A percentile compares a stretch with the other conserved stretches of the same genome.
Evolutionary conservation across 306 rosid genomes (phyloP).

Genomic region (Sindora glabra): DNA sequence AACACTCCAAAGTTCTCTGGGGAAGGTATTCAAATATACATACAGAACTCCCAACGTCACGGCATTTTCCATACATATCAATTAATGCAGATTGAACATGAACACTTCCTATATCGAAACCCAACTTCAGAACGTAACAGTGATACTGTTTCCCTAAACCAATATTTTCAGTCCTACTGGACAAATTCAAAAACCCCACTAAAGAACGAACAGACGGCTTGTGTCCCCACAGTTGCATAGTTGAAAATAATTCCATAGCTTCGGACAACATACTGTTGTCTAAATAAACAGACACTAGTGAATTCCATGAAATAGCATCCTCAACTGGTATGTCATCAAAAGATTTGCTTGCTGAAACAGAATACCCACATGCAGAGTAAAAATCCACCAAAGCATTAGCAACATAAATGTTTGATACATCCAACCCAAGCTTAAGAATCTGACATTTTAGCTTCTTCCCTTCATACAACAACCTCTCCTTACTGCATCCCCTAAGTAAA

Average conservation of each 20-base stretch:
- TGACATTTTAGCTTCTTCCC: slow-evolving; percentile 61
- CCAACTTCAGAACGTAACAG: slow-evolving; percentile 44
- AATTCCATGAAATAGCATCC: slow-evolving; percentile 90
- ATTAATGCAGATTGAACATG: slow-evolving; percentile 74
- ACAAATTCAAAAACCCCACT: slow-evolving; percentile 52
- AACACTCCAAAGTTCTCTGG: slow-evolving; percentile 46
- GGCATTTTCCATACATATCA: slow-evolving; percentile 74
- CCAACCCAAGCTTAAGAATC: slow-evolving; percentile 50
- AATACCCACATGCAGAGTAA: slow-evolving; percentile 65
- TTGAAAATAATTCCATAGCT: slow-evolving; percentile 39
- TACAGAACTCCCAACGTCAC: slow-evolving; percentile 57
- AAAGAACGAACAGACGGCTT: slow-evolving; percentile 65
- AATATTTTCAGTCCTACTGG: slow-evolving; percentile 40
- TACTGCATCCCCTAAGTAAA: slow-evolving; percentile 54
- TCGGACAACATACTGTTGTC: slow-evolving; percentile 28
- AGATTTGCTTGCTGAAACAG: slow-evolving; percentile 43
- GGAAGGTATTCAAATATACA: slow-evolving; percentile 45
- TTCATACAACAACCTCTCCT: slow-evolving; percentile 30
- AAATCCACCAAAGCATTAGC: slow-evolving; percentile 81
- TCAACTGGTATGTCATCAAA: slow-evolving; percentile 42
- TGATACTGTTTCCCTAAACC: slow-evolving; percentile 63
- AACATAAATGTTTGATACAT: slow-evolving; percentile 48
- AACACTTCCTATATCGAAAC: slow-evolving; percentile 47
- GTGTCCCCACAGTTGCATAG: slow-evolving; percentile 58
- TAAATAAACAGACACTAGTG: slow-evolving; percentile 51